Evolutionary conservation across 1,284 basidiomycete species (phyloP).

Genomic region (Cystobasidiaceae sp.): DNA sequence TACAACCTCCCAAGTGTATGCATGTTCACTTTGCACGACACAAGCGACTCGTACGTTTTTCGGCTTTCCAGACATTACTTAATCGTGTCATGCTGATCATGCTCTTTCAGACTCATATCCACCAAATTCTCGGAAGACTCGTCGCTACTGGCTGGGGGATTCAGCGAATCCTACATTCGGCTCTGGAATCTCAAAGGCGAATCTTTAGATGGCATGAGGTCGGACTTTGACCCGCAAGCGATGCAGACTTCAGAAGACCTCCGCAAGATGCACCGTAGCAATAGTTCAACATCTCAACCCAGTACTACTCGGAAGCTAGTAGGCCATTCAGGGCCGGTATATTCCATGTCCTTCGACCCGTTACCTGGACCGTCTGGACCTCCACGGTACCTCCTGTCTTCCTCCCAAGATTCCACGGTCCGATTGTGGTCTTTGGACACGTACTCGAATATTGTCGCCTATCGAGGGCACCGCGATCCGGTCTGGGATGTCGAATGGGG

Average conservation of each 20-base stretch:
- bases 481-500: conserved; percentile 99
- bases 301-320: conserved; percentile 80
- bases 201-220: conserved; percentile 69
- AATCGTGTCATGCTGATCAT: too few relatives aligned
- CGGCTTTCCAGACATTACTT: neutral
- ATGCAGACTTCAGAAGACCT: conserved; percentile 62
- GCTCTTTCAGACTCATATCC: conserved; percentile 82
- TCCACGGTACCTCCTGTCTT: conserved; percentile 81
- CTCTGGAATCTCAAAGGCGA: conserved; percentile 94
- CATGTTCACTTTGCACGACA: conserved; percentile 85
- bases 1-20: conserved; percentile 70
- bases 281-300: neutral
- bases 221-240: conserved; percentile 63
- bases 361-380: conserved; percentile 75
- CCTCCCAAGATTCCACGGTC: conserved; percentile 86
- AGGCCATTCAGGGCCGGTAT: conserved; percentile 94
- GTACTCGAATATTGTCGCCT: conserved; percentile 85
- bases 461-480: conserved; percentile 92
- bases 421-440: conserved; percentile 96
- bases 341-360: conserved; percentile 89
- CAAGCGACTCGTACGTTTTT: conserved; percentile 70
- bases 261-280: too few relatives aligned
- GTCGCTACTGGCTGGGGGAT: conserved; percentile 91
- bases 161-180: conserved; percentile 90
- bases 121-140: conserved; percentile 86